phyloP scores from a whole-genome alignment of 768 basidiomycete species.

The Leccinum variicolor region DNA sequence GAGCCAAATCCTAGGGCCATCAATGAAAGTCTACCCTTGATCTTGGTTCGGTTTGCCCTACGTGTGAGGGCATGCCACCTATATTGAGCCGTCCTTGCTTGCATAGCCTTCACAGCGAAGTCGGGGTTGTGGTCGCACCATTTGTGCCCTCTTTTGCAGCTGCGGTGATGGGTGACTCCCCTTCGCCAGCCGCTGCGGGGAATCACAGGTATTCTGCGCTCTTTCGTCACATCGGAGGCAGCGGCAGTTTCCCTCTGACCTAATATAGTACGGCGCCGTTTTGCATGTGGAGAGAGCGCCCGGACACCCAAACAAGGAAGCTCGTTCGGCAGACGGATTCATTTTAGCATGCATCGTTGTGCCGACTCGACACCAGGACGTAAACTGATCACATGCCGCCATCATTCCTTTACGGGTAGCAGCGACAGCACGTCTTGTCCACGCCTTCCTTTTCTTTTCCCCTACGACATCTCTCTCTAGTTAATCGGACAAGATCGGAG shows the following conservation, averaged over 20 bases:
- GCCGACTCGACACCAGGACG: conserved; percentile 19
- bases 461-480: not conserved
- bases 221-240: conserved; percentile 5
- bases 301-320: not conserved
- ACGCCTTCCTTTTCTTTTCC: not conserved
- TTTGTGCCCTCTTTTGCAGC: conserved; percentile 14
- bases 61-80: not conserved
- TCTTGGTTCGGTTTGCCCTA: conserved; percentile 2
- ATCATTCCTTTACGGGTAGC: conserved; percentile 17
- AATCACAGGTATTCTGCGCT: conserved; percentile 3
- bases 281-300: conserved; percentile 11
- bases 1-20: conserved; percentile 5
- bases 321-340: conserved; percentile 9
- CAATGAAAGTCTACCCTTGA: not conserved
- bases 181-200: conserved; percentile 4
- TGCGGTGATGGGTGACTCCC: conserved; percentile 2
- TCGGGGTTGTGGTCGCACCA: conserved; percentile 3
- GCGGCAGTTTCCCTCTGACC: conserved; percentile 8
- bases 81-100: conserved; percentile 3
- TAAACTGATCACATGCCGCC: conserved; percentile 22
- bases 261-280: conserved; percentile 9
- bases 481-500: not conserved
- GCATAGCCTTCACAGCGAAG: conserved; percentile 6
- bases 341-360: conserved; percentile 6
- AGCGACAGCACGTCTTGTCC: conserved; percentile 15